These are phyloP conservation scores for Serendipita indica DNA, from an alignment of 768 basidiomycete species.

Conservation along the genomic window DNA sequence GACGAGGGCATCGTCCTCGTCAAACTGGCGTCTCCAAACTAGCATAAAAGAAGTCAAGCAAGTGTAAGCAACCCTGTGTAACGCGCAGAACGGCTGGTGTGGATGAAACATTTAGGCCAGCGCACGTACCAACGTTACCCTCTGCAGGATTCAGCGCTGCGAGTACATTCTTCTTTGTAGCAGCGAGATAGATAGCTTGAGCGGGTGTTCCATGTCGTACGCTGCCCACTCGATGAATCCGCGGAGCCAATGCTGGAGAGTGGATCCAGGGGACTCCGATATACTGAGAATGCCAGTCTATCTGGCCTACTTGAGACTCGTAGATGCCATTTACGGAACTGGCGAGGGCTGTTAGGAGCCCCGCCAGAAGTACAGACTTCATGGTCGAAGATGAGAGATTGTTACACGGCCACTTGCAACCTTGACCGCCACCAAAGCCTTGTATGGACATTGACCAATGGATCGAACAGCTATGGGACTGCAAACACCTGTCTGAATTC, in stretches of 20 bases:
- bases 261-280: slow-evolving; percentile 55
- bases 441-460: slow-evolving; percentile 19
- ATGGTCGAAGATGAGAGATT: not conserved
- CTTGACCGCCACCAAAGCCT: not conserved
- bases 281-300: slow-evolving; percentile 77
- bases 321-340: slow-evolving; percentile 27
- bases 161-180: slow-evolving; percentile 61
- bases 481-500: slow-evolving; percentile 30
- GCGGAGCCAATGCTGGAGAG: slow-evolving; percentile 39
- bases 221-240: slow-evolving; percentile 37
- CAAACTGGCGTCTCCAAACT: slow-evolving; percentile 76
- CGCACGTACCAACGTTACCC: slow-evolving; percentile 47
- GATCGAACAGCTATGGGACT: slow-evolving; percentile 29
- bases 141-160: slow-evolving; percentile 53
- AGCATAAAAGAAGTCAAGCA: slow-evolving; percentile 10
- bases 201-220: slow-evolving; percentile 18
- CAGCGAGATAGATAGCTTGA: slow-evolving; percentile 32
- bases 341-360: slow-evolving; percentile 21
- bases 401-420: not conserved
- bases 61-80: slow-evolving; percentile 17
- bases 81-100: not conserved
- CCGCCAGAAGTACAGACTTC: not conserved
- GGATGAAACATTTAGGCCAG: not conserved
- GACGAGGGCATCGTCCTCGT: slow-evolving; percentile 50
- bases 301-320: slow-evolving; percentile 58